phyloP scores from a whole-genome alignment of 176 grass and related monocot species.

The Oryza punctata region DNA sequence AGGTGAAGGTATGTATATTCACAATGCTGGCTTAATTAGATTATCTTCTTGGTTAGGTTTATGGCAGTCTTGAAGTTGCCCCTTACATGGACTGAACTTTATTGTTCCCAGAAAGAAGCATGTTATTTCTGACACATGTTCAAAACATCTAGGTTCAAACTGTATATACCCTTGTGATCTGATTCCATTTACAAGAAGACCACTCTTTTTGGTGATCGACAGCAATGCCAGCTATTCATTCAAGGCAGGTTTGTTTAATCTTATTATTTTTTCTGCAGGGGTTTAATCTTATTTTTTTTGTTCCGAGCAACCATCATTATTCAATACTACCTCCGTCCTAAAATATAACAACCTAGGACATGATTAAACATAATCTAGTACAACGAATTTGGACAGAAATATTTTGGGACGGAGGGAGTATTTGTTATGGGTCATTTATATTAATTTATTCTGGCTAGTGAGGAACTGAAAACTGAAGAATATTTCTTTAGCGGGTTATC shows the following conservation, averaged over 20 bases:
- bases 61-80: constrained; percentile 12
- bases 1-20: constrained; percentile 79
- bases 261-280: too few relatives aligned
- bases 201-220: constrained; percentile 94
- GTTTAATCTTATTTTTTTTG: constrained; percentile 50
- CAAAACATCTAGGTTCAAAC: constrained; percentile 71
- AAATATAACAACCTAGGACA: too few relatives aligned
- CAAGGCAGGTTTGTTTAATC: constrained; percentile 95
- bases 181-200: constrained; percentile 94
- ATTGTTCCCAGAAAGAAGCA: constrained; percentile 24
- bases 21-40: neutral
- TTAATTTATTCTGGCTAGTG: neutral
- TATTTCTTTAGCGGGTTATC: constrained; percentile 10
- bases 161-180: constrained; percentile 89
- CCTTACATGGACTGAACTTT: constrained; percentile 15
- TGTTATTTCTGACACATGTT: constrained; percentile 42
- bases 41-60: constrained; percentile 8
- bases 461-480: neutral
- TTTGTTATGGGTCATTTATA: neutral
- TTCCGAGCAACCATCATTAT: constrained; percentile 5
- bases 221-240: constrained; percentile 73
- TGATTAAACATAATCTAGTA: too few relatives aligned
- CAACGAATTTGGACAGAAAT: too few relatives aligned
- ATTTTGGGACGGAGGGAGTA: too few relatives aligned
- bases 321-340: neutral